Base-by-base conservation (phyloP, 1,284 basidiomycete species). In the Volvariella volvacea region DNA sequence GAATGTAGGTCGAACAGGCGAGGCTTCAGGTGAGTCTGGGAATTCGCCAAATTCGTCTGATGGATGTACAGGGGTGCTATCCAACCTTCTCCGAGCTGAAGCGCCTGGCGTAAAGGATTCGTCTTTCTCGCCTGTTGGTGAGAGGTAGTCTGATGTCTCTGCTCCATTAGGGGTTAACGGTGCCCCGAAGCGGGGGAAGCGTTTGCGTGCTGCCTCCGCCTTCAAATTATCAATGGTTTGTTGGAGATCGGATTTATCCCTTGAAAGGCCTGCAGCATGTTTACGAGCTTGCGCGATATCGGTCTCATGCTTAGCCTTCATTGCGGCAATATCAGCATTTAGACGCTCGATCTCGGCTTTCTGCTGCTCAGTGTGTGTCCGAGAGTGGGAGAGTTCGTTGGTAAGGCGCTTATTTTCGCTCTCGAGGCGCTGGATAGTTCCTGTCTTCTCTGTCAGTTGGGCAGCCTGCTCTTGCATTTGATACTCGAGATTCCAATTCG, bases 401-500 rank as follows among this genome's bases (percentile, higher is more conserved):
- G 80, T 81, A 22, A 93, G 74, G 1, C 89, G 83, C 56, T 88
- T 86, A 50, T 88, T 82, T 55, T 98, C 95, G 32, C 77, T 68
- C 57, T 95, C 90, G 14, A 88, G 71, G 46, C 89, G 86, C 52
- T 78, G 76, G 9, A 77, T 67, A 19, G 79, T 71, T 6, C 77
- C 64, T 50, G 89, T 84, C 1, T 82, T 74, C 42, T 88, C 82
- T 32, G 74, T 60, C 32, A 89, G 72, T 53, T 88, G 79, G 0
- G 80, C 67, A 33, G 85, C 83, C 19, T 95, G 74, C 51, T 97
- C 92, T 62, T 99, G 94, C 22, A 93, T 73, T 17, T 79, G 79
- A 39, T 97, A 90, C 68, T 98, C 93, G 51, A 98, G 83, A 60
- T 97, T 94, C 95, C 95, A 98, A 63, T 96, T 97, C 67, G 95